These are phyloP conservation scores for Rubia balearica DNA, from an alignment of 305 asterid species.

Conservation along the genomic window DNA sequence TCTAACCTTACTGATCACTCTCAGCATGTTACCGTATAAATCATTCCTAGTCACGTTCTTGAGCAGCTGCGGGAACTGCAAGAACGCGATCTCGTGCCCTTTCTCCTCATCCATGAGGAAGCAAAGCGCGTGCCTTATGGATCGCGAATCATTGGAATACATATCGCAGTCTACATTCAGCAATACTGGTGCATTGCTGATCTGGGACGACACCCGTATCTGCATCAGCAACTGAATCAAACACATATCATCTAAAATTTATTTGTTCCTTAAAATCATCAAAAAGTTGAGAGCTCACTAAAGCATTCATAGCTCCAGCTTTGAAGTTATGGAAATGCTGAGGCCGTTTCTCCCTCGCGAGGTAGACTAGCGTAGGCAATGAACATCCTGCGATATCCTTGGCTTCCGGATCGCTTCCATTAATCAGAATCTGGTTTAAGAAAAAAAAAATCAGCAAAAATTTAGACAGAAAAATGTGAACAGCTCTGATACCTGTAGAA, in stretches of 20 bases:
- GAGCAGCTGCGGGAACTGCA: conserved; percentile 63
- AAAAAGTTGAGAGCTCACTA: conserved; percentile 41
- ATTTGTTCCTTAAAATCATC: too few relatives aligned
- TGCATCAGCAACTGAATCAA: conserved; percentile 22
- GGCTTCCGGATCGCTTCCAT: conserved; percentile 42
- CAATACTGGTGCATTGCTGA: conserved; percentile 65
- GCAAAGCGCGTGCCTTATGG: conserved; percentile 63
- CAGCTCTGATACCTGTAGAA: background rate
- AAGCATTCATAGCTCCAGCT: conserved; percentile 94
- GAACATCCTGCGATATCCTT: conserved; percentile 43
- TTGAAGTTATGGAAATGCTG: conserved; percentile 77
- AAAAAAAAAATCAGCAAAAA: background rate
- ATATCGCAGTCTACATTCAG: conserved; percentile 85
- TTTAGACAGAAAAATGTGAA: background rate
- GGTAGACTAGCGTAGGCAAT: conserved; percentile 67
- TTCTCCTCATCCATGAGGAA: conserved; percentile 71
- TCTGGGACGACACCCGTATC: conserved; percentile 79
- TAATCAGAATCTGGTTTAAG: conserved; percentile 42
- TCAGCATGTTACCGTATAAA: conserved; percentile 42
- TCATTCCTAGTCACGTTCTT: conserved; percentile 62
- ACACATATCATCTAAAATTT: too few relatives aligned
- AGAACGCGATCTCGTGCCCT: conserved; percentile 51
- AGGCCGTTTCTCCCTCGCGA: conserved; percentile 86
- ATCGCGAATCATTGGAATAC: conserved; percentile 64
- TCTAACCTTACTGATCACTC: conserved; percentile 30